Percentiles rank a stretch among this genome's conserved stretches.
phyloP scores from a whole-genome alignment of 2,329 filamentous ascomycete genomes.

The Colletotrichum tamarilloi region DNA sequence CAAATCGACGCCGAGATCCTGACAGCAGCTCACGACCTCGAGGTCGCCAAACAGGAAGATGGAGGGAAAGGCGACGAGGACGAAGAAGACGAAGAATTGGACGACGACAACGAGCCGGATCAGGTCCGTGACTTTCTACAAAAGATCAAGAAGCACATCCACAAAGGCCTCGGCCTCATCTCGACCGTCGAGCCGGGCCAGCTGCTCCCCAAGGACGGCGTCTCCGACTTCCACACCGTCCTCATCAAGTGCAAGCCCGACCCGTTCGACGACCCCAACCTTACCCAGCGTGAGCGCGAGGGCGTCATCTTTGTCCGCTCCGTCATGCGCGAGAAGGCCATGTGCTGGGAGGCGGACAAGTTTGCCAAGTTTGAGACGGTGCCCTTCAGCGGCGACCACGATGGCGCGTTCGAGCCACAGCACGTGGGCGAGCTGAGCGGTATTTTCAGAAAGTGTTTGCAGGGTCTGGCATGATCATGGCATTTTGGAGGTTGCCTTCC shows the following conservation, averaged over 20 bases:
- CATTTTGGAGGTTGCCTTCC: not conserved
- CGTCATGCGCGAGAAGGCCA: constrained; percentile 38
- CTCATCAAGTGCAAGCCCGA: constrained; percentile 38
- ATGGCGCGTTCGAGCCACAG: constrained; percentile 39
- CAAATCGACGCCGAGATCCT: not conserved
- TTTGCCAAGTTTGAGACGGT: constrained; percentile 38
- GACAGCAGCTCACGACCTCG: not conserved
- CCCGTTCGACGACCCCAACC: not conserved
- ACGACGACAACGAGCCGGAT: constrained; percentile 15
- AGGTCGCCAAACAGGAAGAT: not conserved
- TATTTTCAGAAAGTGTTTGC: constrained; percentile 36
- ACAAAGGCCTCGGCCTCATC: constrained; percentile 38
- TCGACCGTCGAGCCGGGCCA: constrained; percentile 25
- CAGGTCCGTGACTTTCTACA: constrained; percentile 31
- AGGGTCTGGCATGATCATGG: constrained; percentile 25
- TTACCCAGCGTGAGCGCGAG: constrained; percentile 7
- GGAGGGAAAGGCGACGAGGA: not conserved
- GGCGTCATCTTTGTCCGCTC: constrained; percentile 29
- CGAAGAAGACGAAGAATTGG: not conserved
- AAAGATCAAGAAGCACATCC: constrained; percentile 39
- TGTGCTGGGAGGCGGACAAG: constrained; percentile 38
- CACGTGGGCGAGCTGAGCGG: constrained; percentile 38
- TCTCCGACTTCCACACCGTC: constrained; percentile 38
- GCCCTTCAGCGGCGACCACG: constrained; percentile 40
- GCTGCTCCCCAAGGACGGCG: constrained; percentile 7